Conservation (phyloP, 495 filamentous ascomycete species). For the Penicillium verhagenii region DNA sequence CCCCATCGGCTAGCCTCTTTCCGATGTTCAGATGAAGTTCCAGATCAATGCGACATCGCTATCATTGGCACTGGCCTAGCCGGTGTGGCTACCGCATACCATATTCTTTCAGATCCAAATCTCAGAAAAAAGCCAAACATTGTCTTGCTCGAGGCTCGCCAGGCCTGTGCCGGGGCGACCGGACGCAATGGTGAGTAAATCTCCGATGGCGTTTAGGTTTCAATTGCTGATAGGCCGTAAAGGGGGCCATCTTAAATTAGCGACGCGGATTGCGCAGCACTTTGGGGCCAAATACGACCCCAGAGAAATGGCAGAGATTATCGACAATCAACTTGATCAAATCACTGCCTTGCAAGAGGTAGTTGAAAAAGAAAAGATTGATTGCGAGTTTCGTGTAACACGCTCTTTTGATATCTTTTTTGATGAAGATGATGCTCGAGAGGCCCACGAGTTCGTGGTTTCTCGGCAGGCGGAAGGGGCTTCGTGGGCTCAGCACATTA, state of each 20-base stretch:
- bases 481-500: background rate
- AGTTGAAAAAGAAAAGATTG: background rate
- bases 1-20: background rate
- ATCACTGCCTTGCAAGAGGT: background rate
- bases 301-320: background rate
- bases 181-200: constrained; percentile 1
- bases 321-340: background rate
- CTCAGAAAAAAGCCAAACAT: background rate
- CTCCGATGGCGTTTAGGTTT: background rate
- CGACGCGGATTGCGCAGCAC: background rate
- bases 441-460: background rate
- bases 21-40: background rate
- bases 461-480: background rate
- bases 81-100: constrained; percentile 1
- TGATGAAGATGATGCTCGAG: background rate
- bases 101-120: background rate
- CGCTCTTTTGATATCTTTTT: background rate
- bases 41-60: constrained; percentile 2
- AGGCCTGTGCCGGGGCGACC: background rate
- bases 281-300: background rate
- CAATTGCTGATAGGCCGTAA: background rate
- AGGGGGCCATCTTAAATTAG: constrained; percentile 3
- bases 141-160: background rate
- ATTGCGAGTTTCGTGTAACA: background rate
- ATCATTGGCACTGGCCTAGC: constrained; percentile 6